Percentiles rank a stretch among this genome's conserved stretches.
Conservation (phyloP, 129 eudicot genomes). For the Pulicaria dysenterica region DNA sequence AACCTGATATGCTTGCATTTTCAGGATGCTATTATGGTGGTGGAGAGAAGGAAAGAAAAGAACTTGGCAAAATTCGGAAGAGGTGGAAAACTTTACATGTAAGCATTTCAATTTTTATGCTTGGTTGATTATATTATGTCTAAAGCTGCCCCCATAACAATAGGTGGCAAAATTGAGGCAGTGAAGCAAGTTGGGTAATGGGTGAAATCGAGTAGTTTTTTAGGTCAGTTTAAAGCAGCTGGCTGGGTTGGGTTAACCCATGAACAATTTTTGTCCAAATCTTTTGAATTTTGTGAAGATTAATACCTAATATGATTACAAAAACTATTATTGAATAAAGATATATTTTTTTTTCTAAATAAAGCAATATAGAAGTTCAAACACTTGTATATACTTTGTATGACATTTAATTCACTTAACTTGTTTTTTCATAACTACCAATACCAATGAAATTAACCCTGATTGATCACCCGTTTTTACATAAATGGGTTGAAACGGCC, state of each 20-base stretch:
- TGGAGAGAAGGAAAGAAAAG: constrained; percentile 82
- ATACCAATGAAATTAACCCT: background rate
- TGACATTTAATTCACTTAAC: background rate
- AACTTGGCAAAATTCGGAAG: constrained; percentile 72
- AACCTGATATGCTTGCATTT: constrained; percentile 98
- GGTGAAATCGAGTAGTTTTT: background rate
- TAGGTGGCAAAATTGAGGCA: background rate
- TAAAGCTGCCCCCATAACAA: constrained; percentile 1
- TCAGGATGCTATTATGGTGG: constrained; percentile 97
- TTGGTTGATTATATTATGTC: constrained; percentile 13
- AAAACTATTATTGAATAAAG: background rate
- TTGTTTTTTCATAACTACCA: background rate
- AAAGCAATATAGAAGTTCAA: background rate
- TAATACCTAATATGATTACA: background rate
- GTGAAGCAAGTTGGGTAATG: background rate
- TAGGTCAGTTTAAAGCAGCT: background rate
- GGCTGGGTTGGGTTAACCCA: background rate
- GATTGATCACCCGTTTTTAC: background rate
- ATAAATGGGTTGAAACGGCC: background rate
- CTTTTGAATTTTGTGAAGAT: background rate
- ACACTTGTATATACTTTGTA: background rate
- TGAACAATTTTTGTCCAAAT: background rate
- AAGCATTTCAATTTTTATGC: constrained; percentile 32
- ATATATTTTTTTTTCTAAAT: background rate
- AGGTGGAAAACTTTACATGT: constrained; percentile 98